phyloP scores from a whole-genome alignment of 352 stramenopile genomes.

The Thraustotheca clavata region DNA sequence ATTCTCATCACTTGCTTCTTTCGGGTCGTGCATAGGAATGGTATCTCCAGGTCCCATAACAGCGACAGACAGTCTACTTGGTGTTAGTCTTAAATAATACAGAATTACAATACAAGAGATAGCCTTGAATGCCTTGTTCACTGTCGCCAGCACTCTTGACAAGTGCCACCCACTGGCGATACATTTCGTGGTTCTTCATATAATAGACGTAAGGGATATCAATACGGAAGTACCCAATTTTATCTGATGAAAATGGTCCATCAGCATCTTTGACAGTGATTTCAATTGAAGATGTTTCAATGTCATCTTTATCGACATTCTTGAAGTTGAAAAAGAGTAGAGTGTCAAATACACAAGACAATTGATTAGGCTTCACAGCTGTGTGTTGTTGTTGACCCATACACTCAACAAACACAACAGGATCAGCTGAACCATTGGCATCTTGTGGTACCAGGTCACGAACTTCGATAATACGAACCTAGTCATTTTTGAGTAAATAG shows the following conservation, averaged over 20 bases:
- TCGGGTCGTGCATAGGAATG: conserved; percentile 48
- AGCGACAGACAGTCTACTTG: conserved; percentile 63
- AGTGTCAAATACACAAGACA: conserved; percentile 87
- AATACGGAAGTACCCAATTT: conserved; percentile 80
- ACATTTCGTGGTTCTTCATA: conserved; percentile 75
- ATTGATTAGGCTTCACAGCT: conserved; percentile 71
- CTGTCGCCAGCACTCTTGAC: conserved; percentile 75
- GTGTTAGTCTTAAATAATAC: background rate
- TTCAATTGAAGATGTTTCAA: conserved; percentile 67
- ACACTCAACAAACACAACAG: conserved; percentile 79
- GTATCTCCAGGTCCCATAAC: conserved; percentile 82
- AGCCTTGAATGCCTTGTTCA: conserved; percentile 88
- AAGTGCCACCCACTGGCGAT: conserved; percentile 86
- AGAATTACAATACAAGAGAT: conserved; percentile 48
- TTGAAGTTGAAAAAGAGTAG: conserved; percentile 85
- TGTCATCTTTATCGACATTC: conserved; percentile 59
- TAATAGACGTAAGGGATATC: conserved; percentile 84
- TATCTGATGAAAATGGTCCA: conserved; percentile 32
- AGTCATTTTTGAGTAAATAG: background rate
- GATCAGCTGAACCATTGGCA: conserved; percentile 77
- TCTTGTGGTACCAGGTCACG: conserved; percentile 86
- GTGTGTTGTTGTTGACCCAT: conserved; percentile 74
- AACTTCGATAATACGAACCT: conserved; percentile 82
- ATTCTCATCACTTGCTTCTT: conserved; percentile 28
- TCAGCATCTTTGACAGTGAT: conserved; percentile 82